Conservation (phyloP, 2,329 filamentous ascomycete genomes). For the Clonostachys sp. region DNA sequence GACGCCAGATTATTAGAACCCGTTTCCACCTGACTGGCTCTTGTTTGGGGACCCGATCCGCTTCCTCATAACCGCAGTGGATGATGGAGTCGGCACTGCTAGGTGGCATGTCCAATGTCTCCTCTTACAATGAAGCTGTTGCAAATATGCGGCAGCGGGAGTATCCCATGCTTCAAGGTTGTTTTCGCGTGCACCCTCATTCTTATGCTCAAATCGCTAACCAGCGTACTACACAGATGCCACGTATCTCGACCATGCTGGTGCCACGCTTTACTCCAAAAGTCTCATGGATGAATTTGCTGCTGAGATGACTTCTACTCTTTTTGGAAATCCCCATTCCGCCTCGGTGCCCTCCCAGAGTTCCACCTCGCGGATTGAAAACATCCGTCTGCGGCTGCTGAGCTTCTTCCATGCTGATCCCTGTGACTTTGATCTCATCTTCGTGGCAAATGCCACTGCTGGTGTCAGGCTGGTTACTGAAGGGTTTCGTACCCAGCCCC, state of each 20-base stretch:
- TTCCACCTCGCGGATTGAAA: constrained; percentile 70
- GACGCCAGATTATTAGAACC: too few species aligned
- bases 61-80: too few species aligned
- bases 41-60: too few species aligned
- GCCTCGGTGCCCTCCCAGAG: constrained; percentile 76
- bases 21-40: too few species aligned
- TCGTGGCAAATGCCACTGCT: constrained; percentile 88
- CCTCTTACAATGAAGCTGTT: constrained; percentile 51
- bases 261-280: constrained; percentile 80
- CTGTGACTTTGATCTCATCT: constrained; percentile 79
- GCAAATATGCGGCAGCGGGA: constrained; percentile 55
- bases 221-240: constrained; percentile 43
- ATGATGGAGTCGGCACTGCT: too few species aligned
- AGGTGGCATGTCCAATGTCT: too few species aligned
- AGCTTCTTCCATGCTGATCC: constrained; percentile 79
- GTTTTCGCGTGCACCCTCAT: not conserved
- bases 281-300: constrained; percentile 78
- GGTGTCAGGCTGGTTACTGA: constrained; percentile 85
- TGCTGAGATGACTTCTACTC: constrained; percentile 68
- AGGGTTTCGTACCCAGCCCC: constrained; percentile 60
- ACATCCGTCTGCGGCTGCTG: constrained; percentile 66
- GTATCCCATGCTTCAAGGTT: constrained; percentile 70
- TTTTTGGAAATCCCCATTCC: constrained; percentile 93
- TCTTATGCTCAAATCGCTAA: constrained; percentile 4
- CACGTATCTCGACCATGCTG: constrained; percentile 89